A percentile compares a stretch with the other conserved stretches of the same genome.
Evolutionary conservation across 805 yeast genomes (phyloP).

Genomic region (Candida parachauliodes): DNA sequence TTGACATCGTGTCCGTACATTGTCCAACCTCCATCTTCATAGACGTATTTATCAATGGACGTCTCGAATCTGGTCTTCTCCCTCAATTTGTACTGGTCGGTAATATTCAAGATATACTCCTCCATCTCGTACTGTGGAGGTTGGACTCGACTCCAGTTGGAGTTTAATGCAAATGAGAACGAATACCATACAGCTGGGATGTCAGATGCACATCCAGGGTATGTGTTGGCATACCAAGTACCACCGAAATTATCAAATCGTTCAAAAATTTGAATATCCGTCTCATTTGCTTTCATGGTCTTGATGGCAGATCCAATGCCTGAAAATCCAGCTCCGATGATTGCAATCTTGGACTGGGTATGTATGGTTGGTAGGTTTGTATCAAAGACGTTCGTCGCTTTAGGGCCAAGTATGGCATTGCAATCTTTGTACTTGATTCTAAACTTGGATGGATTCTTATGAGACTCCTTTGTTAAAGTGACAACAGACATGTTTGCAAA

Average conservation of each 20-base stretch:
- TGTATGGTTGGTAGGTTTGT: constrained; percentile 16
- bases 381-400: constrained; percentile 10
- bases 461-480: constrained; percentile 29
- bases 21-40: constrained; percentile 20
- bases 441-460: constrained; percentile 18
- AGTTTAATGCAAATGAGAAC: constrained; percentile 12
- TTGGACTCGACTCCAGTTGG: constrained; percentile 33
- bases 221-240: constrained; percentile 44
- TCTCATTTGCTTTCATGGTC: constrained; percentile 21
- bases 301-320: constrained; percentile 34
- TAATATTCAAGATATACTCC: constrained; percentile 34
- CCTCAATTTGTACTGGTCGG: constrained; percentile 22
- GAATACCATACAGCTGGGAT: constrained; percentile 32
- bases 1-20: constrained; percentile 21
- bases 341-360: constrained; percentile 26
- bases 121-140: constrained; percentile 43
- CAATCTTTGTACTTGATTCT: constrained; percentile 28
- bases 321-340: constrained; percentile 40
- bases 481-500: too few species aligned
- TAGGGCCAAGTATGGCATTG: constrained; percentile 21
- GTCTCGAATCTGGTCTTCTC: constrained; percentile 7
- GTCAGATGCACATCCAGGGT: constrained; percentile 45
- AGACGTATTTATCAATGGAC: constrained; percentile 4
- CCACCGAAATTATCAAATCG: constrained; percentile 40
- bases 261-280: constrained; percentile 33